Base-by-base conservation (phyloP, 495 filamentous ascomycete species). In the Hypoxylon cercidicola region DNA sequence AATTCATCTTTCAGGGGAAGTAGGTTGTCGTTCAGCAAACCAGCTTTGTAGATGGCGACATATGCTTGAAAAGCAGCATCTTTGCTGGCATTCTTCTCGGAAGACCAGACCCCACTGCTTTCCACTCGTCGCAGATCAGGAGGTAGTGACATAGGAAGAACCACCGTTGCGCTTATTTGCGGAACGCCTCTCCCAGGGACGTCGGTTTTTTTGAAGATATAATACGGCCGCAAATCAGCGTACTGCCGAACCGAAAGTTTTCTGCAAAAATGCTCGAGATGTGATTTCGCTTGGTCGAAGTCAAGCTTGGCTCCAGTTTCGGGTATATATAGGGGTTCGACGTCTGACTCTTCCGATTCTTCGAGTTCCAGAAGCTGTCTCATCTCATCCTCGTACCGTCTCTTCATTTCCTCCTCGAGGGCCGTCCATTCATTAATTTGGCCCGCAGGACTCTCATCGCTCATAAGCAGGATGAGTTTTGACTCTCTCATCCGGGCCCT, bases 21-120 rank as follows among this genome's bases (percentile, higher is more conserved):
- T 1, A 97, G 79, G 62, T 96, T 85, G 40, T 96, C 84, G 49
- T 93, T 92, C 18, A 97, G 75, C 19, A 96, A 77, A 0, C 89
- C 88, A 39, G 84, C 87, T 32, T 85, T 58, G 68, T 93, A 87
- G 0, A 99, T 81, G 2, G 81, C 82, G 21, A 82, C 75, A 69
- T 94, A 97, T 11, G 93, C 91, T 67, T 92, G 84, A 52, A 97
- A 95, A 0, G 93, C 91, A 2, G 91, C 89, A 70, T 97, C 95
- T 62, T 89, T 90, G 62, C 80, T 86, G 4, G 95, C 94, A 49
- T 82, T 87, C 37, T 82, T 86, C 72, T 97, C 92, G 1, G 89
- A 90, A 4, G 60, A 71, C 92, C 93, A 97, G 45, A 72, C 59
- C 4, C 63, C 59, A 5, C 68, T 71, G 37, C 91, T 86, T 28